A percentile compares a stretch with the other conserved stretches of the same genome.
Evolutionary conservation across 495 filamentous ascomycete species (phyloP).

Genomic region (Saxophila tyrrhenica): DNA sequence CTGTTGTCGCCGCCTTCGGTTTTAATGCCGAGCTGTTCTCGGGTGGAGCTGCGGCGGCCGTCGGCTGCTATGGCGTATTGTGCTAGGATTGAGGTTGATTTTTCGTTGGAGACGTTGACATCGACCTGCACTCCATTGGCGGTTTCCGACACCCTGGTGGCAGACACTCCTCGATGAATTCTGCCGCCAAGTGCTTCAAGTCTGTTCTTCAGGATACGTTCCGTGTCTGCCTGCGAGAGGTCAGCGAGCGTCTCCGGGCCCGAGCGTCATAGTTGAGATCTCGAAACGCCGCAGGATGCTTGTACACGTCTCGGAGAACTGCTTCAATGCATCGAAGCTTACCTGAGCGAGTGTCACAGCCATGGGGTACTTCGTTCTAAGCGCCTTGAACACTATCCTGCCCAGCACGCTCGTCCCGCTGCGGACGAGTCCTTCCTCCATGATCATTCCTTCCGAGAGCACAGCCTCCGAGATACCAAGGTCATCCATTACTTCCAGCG

Average conservation of each 20-base stretch:
- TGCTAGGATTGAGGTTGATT: neutral
- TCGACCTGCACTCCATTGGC: neutral
- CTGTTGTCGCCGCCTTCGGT: slow-evolving; percentile 5
- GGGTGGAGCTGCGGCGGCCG: slow-evolving; percentile 1
- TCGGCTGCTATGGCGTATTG: slow-evolving; percentile 2
- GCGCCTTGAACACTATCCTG: neutral
- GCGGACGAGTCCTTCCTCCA: neutral
- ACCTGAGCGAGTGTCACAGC: neutral
- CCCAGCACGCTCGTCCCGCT: neutral
- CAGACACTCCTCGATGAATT: neutral
- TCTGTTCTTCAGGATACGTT: neutral
- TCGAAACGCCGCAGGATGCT: too few species aligned
- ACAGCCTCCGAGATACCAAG: slow-evolving; percentile 2
- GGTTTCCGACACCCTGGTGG: neutral
- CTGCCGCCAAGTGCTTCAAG: neutral
- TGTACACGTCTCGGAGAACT: too few species aligned
- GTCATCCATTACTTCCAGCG: slow-evolving; percentile 2
- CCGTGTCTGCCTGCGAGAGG: neutral
- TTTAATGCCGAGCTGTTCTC: neutral
- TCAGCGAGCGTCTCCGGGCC: too few species aligned
- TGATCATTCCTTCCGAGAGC: neutral
- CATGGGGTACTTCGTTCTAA: slow-evolving; percentile 2
- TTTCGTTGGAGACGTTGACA: neutral
- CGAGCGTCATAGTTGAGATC: too few species aligned
- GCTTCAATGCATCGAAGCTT: too few species aligned